Base-by-base conservation (phyloP, 441 rosid genomes). In the Pelargonium myrrhifolium region DNA sequence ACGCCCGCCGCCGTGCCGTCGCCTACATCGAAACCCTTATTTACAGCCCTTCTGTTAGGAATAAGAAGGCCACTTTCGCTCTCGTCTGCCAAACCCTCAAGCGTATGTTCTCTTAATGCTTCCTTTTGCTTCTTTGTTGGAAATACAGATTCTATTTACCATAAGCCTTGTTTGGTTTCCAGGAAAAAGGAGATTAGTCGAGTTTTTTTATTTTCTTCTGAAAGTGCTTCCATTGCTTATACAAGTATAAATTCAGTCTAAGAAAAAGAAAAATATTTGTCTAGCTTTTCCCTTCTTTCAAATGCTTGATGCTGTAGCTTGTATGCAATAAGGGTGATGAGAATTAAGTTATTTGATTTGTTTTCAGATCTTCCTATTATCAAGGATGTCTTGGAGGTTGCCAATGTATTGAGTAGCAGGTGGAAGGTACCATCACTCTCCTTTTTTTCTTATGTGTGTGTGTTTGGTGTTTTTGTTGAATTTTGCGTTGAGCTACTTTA, bases 41-140 rank as follows among this genome's bases (percentile, higher is more conserved):
- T 68, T 89, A 89, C 24, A 77, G 85, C 72, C 96, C 93, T 64
- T 78, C 93, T 18, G 82, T 89, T 43, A 82, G 76, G 62, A 93
- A 93, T 84, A 93, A 93, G 76, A 85, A 76, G 66, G 97, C 86
- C 58, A 93, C 96, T 65, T 85, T 80, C 70, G 96, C 98, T 79
- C 84, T 93, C 55, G 98, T 93, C 65, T 93, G 96, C 78, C 86
- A 93, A 71, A 93, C 98, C 12, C 89, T 93, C 45, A 90, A 90
- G 75, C 77, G 97, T 93, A 79, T 73, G 74, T 51, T 28, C 35
- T 28, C 35, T 28, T 28, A 28, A 28, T 28, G 3, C 35, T 28
- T 28, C 35, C 4, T 28, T 28, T 28, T 28, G 35, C 35, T 28
- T 3, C n/a, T n/a, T n/a, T n/a, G 28, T 24, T 24, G 28, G 28